Conservation (phyloP, 257 asterid genomes). For the Hygrophila difformis region DNA sequence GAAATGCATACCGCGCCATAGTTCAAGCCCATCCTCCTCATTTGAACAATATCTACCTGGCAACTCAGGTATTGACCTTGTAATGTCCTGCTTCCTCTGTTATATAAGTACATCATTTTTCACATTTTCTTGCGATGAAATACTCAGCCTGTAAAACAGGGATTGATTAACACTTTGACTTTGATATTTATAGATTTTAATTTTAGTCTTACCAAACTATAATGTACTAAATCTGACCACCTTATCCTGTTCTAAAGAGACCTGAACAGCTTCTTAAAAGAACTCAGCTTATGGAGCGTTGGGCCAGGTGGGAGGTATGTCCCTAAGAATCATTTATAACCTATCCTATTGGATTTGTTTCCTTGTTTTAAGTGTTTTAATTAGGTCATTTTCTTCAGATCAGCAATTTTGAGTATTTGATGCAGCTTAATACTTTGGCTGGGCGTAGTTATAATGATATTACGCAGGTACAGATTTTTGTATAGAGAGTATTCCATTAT, state of each 20-base stretch:
- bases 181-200: slow-evolving; percentile 10
- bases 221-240: slow-evolving; percentile 12
- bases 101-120: slow-evolving; percentile 12
- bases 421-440: slow-evolving; percentile 97
- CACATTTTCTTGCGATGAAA: slow-evolving; percentile 8
- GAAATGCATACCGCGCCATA: slow-evolving; percentile 92
- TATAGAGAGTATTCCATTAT: slow-evolving; percentile 10
- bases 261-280: slow-evolving; percentile 93
- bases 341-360: slow-evolving; percentile 18
- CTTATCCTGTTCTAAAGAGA: slow-evolving; percentile 56
- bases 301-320: slow-evolving; percentile 99
- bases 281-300: slow-evolving; percentile 97
- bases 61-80: slow-evolving; percentile 76
- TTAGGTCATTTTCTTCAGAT: slow-evolving; percentile 44
- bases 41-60: slow-evolving; percentile 86
- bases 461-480: slow-evolving; percentile 60
- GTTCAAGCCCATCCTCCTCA: slow-evolving; percentile 97
- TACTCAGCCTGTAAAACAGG: slow-evolving; percentile 8
- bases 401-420: slow-evolving; percentile 95
- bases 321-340: slow-evolving; percentile 13
- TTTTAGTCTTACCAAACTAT: background rate
- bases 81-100: slow-evolving; percentile 19
- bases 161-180: slow-evolving; percentile 11
- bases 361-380: slow-evolving; percentile 17
- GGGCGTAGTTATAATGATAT: slow-evolving; percentile 97